Evolutionary conservation across 257 asterid genomes (phyloP).

Genomic region (Fraxinus excelsior): DNA sequence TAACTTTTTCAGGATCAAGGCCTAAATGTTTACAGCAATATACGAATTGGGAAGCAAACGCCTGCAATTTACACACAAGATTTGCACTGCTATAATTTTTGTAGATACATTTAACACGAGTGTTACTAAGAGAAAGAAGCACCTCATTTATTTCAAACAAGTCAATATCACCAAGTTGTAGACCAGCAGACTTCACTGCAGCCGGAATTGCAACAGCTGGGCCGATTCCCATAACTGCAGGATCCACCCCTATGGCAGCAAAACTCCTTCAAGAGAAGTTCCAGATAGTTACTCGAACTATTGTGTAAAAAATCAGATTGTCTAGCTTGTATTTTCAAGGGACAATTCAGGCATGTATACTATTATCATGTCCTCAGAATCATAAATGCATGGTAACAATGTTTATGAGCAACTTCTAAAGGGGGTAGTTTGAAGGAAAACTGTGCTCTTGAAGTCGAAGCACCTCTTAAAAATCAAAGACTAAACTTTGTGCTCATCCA

Average conservation of each 20-base stretch:
- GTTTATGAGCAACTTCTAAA: too few species aligned
- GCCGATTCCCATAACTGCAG: constrained; percentile 95
- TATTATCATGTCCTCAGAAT: neutral
- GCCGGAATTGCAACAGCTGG: constrained; percentile 96
- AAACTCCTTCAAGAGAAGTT: constrained; percentile 60
- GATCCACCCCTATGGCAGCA: constrained; percentile 92
- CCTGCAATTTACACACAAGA: constrained; percentile 46
- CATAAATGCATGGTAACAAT: too few species aligned
- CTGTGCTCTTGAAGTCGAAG: too few species aligned
- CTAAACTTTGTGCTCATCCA: neutral
- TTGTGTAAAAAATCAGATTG: neutral
- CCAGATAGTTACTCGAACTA: neutral
- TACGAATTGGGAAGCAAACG: constrained; percentile 91
- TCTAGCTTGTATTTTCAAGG: neutral
- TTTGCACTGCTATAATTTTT: neutral
- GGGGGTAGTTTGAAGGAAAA: too few species aligned
- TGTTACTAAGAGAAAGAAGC: constrained; percentile 7
- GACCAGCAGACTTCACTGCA: constrained; percentile 89
- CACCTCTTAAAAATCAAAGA: neutral
- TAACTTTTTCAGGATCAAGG: constrained; percentile 77
- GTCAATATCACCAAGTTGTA: constrained; percentile 57
- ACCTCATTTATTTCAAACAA: constrained; percentile 95
- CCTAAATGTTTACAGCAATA: constrained; percentile 75
- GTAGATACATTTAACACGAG: neutral
- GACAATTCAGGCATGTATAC: neutral